A percentile compares a stretch with the other conserved stretches of the same genome.
Evolutionary conservation across 108 stramenopile genomes (phyloP).

Genomic region (Nitzschia putrida): DNA sequence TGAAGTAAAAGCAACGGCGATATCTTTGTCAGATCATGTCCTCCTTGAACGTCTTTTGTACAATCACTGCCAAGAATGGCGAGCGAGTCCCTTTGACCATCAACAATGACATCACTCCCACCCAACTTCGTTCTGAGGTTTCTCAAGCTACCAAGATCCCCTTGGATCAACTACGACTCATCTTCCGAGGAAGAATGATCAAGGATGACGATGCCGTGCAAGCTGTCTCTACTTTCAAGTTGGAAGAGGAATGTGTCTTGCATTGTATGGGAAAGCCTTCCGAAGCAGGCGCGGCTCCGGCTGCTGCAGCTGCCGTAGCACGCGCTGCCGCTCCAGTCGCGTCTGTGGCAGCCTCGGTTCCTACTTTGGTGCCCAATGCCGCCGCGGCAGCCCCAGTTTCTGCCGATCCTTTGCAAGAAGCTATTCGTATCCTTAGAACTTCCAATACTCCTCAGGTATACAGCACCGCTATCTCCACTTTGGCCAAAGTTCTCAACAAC

Average conservation of each 20-base stretch:
- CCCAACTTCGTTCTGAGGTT: constrained; percentile 47
- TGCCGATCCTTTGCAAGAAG: constrained; percentile 39
- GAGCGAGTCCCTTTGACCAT: constrained; percentile 25
- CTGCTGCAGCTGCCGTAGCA: constrained; percentile 27
- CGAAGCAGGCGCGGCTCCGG: constrained; percentile 2
- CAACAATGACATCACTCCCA: constrained; percentile 29
- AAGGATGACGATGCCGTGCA: constrained; percentile 44
- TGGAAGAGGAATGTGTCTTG: constrained; percentile 78
- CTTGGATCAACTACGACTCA: constrained; percentile 53
- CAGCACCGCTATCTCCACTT: constrained; percentile 57
- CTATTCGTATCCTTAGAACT: constrained; percentile 50
- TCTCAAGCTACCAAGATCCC: constrained; percentile 74
- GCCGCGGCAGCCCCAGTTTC: constrained; percentile 18
- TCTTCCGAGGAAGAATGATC: constrained; percentile 82
- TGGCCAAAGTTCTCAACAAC: constrained; percentile 70
- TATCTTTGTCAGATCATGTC: not conserved
- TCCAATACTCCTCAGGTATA: constrained; percentile 48
- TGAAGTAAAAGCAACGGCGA: no score
- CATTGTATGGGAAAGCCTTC: constrained; percentile 87
- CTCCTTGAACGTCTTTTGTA: constrained; percentile 26
- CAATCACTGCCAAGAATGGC: constrained; percentile 39
- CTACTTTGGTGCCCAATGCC: constrained; percentile 19
- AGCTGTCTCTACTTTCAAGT: constrained; percentile 56
- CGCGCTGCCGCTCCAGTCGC: constrained; percentile 18
- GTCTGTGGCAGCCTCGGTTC: not conserved